Evolutionary conservation across 116 monocot genomes (phyloP).

Genomic region (Dioscorea cayenensis): DNA sequence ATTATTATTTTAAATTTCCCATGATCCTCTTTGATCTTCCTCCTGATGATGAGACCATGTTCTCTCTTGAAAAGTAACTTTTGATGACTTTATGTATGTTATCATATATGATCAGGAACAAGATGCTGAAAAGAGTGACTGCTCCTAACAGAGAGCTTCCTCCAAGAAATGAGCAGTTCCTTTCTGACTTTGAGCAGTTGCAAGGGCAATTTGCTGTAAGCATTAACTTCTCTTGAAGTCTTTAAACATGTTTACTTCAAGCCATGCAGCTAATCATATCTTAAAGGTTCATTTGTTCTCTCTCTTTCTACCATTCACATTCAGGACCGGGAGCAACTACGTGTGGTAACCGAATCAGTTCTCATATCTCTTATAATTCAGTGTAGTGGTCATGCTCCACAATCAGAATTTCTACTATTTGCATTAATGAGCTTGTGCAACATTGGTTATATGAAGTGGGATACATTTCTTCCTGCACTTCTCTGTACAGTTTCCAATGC

Average conservation of each 20-base stretch:
- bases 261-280: background rate
- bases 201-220: conserved; percentile 59
- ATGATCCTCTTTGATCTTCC: background rate
- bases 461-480: conserved; percentile 74
- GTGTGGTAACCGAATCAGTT: conserved; percentile 56
- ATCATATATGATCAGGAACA: conserved; percentile 49
- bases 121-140: conserved; percentile 75
- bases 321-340: conserved; percentile 82
- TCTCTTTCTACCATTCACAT: background rate
- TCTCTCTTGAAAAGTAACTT: background rate
- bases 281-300: background rate
- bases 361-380: conserved; percentile 68
- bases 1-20: background rate
- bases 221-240: conserved; percentile 3
- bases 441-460: conserved; percentile 78
- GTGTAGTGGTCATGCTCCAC: conserved; percentile 77
- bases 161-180: conserved; percentile 83
- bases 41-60: background rate
- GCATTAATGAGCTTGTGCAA: conserved; percentile 56
- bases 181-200: conserved; percentile 71
- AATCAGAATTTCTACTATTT: conserved; percentile 87
- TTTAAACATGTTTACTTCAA: background rate
- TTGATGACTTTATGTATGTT: background rate
- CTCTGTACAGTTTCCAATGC: conserved; percentile 58
- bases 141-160: conserved; percentile 71